Conservation (phyloP, 768 basidiomycete genomes). For the Mrakia hoshinonis region DNA sequence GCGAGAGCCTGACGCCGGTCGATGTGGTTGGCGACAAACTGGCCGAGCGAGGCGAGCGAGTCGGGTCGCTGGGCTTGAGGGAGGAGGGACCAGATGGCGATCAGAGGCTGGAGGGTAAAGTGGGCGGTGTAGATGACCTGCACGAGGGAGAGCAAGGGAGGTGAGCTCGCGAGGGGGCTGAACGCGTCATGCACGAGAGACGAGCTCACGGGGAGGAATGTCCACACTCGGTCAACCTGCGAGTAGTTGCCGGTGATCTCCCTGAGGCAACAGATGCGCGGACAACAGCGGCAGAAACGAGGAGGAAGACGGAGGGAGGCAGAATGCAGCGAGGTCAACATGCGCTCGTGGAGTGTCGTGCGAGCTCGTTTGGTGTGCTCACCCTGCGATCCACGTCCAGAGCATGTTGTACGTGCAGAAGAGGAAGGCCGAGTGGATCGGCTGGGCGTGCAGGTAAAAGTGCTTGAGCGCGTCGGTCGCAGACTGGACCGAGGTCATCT, state of each 20-base stretch:
- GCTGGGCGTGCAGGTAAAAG: constrained; percentile 1
- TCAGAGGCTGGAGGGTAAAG: constrained; percentile 26
- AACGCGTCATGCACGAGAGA: neutral
- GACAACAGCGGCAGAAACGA: neutral
- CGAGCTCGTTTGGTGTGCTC: neutral
- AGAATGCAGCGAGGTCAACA: neutral
- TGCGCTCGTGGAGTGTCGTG: neutral
- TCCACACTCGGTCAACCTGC: constrained; percentile 29
- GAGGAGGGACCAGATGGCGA: neutral
- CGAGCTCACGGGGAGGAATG: constrained; percentile 14
- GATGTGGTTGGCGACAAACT: neutral
- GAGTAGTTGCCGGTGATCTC: constrained; percentile 28
- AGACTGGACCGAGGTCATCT: constrained; percentile 4
- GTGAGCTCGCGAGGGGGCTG: too few relatives aligned
- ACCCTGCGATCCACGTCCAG: constrained; percentile 16
- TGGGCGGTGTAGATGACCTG: constrained; percentile 20
- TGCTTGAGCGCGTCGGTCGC: neutral
- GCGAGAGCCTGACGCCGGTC: constrained; percentile 8
- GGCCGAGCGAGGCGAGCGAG: neutral
- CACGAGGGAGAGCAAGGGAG: neutral
- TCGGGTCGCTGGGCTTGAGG: constrained; percentile 5
- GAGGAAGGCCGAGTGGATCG: constrained; percentile 2
- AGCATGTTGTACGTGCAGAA: constrained; percentile 13
- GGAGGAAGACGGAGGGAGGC: neutral
- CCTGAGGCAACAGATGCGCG: neutral